Percentiles rank a stretch among this genome's conserved stretches.
These are phyloP conservation scores for Balakata baccata DNA, from an alignment of 345 rosid species.

Conservation along the genomic window DNA sequence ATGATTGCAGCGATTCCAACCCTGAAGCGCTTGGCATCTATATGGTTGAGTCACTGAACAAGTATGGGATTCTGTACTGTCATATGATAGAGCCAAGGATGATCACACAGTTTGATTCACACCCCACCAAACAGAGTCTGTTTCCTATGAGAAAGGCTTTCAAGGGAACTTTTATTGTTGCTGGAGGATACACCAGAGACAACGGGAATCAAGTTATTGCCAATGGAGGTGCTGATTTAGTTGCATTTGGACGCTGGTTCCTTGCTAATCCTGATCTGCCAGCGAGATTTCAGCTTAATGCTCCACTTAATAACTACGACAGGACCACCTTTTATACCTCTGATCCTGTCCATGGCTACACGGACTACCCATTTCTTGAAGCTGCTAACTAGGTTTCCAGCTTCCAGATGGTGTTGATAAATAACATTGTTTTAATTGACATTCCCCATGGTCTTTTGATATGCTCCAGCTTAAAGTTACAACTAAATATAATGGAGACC, in stretches of 20 bases:
- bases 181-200: constrained; percentile 39
- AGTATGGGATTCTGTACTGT: constrained; percentile 27
- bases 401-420: no score
- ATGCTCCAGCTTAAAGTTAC: no score
- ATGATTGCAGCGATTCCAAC: constrained; percentile 26
- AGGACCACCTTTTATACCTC: constrained; percentile 6
- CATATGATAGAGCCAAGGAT: constrained; percentile 48
- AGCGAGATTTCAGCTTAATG: not conserved
- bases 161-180: constrained; percentile 38
- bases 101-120: constrained; percentile 25
- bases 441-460: no score
- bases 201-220: constrained; percentile 33
- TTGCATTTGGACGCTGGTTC: constrained; percentile 17
- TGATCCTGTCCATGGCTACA: not conserved
- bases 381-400: no score
- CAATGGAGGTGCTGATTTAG: constrained; percentile 28
- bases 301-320: not conserved
- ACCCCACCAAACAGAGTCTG: constrained; percentile 21
- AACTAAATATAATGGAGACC: no score
- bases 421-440: no score
- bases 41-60: constrained; percentile 25
- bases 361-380: constrained; percentile 6
- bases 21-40: constrained; percentile 29
- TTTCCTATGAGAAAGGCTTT: constrained; percentile 39
- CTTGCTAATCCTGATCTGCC: constrained; percentile 18